Evolutionary conservation across 371 early-diverging fungal genomes (phyloP).

Genomic region (Mucor indicus): DNA sequence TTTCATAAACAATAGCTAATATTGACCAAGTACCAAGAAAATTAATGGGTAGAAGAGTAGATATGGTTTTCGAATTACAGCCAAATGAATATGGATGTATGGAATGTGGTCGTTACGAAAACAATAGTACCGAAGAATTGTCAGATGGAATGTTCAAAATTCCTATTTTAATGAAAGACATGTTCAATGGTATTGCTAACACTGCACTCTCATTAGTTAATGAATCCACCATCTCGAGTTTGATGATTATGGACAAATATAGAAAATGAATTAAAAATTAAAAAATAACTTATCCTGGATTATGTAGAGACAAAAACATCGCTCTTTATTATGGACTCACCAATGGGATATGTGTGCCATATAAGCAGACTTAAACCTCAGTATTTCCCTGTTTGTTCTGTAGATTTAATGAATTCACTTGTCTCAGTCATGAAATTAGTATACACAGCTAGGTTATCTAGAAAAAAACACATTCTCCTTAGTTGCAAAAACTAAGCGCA

Average conservation of each 20-base stretch:
- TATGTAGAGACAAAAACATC: constrained; percentile 8
- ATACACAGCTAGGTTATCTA: constrained; percentile 3
- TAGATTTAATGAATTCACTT: constrained; percentile 1
- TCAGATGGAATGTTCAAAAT: constrained; percentile 5
- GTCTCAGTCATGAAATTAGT: constrained; percentile 5
- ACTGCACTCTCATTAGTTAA: neutral
- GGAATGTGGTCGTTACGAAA: neutral
- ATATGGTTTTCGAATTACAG: constrained; percentile 1
- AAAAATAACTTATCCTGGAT: constrained; percentile 6
- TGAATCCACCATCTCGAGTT: constrained; percentile 1
- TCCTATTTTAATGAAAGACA: constrained; percentile 8
- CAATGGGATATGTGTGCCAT: constrained; percentile 5
- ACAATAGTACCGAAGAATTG: constrained; percentile 4
- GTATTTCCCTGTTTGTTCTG: constrained; percentile 1
- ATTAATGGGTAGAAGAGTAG: neutral
- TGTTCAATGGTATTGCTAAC: constrained; percentile 3
- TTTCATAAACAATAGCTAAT: neutral
- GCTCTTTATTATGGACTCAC: constrained; percentile 4
- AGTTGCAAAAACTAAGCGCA: constrained; percentile 2
- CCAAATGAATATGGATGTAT: constrained; percentile 4
- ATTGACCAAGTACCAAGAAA: neutral
- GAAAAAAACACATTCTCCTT: neutral
- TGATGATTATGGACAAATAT: constrained; percentile 9
- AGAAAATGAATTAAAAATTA: constrained; percentile 4
- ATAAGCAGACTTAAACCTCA: constrained; percentile 2